Evolutionary conservation across 2,329 filamentous ascomycete genomes (phyloP).

Genomic region (Arthrobotrys pseudoclavata): DNA sequence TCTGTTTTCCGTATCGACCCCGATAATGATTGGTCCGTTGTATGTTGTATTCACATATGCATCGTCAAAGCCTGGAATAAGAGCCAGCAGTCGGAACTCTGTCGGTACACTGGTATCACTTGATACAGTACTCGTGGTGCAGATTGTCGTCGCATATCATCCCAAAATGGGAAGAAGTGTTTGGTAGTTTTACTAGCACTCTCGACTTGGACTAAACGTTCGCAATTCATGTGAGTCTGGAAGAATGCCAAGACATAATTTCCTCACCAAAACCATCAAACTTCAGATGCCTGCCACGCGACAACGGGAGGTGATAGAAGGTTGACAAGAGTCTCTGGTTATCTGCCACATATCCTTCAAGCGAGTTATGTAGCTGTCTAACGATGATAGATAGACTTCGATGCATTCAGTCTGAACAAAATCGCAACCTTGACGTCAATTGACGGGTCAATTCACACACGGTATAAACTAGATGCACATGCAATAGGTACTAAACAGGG

Average conservation of each 20-base stretch:
- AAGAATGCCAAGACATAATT: not conserved
- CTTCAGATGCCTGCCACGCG: not conserved
- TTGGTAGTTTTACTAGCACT: not conserved
- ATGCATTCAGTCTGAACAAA: not conserved
- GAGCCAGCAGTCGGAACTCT: not conserved
- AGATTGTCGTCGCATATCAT: not conserved
- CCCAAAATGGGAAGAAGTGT: not conserved
- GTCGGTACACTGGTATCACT: not conserved
- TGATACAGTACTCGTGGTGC: not conserved
- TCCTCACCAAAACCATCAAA: not conserved
- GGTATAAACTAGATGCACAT: too few relatives aligned
- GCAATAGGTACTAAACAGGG: too few relatives aligned
- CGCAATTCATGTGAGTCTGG: not conserved
- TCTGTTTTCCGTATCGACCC: not conserved
- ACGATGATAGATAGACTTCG: not conserved
- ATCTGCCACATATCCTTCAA: not conserved
- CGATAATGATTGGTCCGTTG: conserved; percentile 8
- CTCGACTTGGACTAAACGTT: not conserved
- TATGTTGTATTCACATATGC: conserved; percentile 5
- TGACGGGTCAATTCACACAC: too few relatives aligned
- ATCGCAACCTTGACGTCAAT: not conserved
- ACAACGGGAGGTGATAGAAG: not conserved
- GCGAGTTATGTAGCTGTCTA: not conserved
- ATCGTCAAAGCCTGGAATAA: conserved; percentile 1
- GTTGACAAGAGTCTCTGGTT: not conserved